Evolutionary conservation across 2,329 filamentous ascomycete genomes (phyloP).

Genomic region (Rutstroemia sp.): DNA sequence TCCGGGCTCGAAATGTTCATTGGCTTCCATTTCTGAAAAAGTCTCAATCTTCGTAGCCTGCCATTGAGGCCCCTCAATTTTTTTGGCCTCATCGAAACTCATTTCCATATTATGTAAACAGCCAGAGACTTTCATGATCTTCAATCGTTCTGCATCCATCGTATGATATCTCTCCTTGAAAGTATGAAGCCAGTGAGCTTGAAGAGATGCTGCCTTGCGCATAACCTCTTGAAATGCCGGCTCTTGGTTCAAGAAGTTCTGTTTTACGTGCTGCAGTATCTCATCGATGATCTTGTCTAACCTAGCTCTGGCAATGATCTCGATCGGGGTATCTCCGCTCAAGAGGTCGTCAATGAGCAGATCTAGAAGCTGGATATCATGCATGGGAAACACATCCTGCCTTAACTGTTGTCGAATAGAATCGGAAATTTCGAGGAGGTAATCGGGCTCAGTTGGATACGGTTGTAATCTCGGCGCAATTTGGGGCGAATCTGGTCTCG

Average conservation of each 20-base stretch:
- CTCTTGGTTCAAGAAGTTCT: not conserved
- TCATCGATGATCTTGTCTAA: slow-evolving; percentile 17
- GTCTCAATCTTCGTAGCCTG: slow-evolving; percentile 3
- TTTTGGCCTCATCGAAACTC: not conserved
- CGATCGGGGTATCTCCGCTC: not conserved
- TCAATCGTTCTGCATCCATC: slow-evolving; percentile 16
- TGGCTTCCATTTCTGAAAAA: slow-evolving; percentile 21
- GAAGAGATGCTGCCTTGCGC: slow-evolving; percentile 10
- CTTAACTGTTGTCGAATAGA: slow-evolving; percentile 1
- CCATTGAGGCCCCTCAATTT: slow-evolving; percentile 12
- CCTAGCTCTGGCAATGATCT: slow-evolving; percentile 4
- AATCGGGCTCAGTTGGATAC: not conserved
- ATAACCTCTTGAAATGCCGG: slow-evolving; percentile 2
- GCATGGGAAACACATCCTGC: not conserved
- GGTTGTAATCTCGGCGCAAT: slow-evolving; percentile 1
- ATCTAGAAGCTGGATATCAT: not conserved
- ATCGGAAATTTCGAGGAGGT: slow-evolving; percentile 4
- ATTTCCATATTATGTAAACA: slow-evolving; percentile 13
- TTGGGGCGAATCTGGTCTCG: not conserved
- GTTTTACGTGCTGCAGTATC: slow-evolving; percentile 5
- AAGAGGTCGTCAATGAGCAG: slow-evolving; percentile 4
- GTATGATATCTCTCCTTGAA: slow-evolving; percentile 14
- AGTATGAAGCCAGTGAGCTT: slow-evolving; percentile 17
- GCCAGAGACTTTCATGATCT: slow-evolving; percentile 14
- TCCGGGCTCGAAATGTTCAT: slow-evolving; percentile 38